Base-by-base conservation (phyloP, 352 stramenopile genomes). In the Phytophthora pseudosyringae region DNA sequence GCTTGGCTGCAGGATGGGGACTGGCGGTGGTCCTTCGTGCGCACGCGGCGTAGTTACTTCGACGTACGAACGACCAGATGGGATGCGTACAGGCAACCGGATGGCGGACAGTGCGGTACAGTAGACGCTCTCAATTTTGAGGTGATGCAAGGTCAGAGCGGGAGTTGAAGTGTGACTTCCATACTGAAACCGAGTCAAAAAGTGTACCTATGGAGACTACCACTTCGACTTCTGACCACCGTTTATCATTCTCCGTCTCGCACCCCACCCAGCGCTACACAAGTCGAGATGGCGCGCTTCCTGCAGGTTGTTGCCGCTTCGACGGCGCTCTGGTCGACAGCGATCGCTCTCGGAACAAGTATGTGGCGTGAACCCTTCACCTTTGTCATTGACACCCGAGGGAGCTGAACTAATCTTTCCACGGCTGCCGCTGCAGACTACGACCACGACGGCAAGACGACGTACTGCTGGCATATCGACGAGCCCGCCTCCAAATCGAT, bases 401-500 rank as follows among this genome's bases (percentile, higher is more conserved):
- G 21, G 5, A 1, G 13, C 36, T 2, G 5, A 32, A 29, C 32
- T 50, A 35, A 40, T 18, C n/a, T 53, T 50, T 44, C 25, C 21
- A 21, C 21, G 21, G 21, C 21, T 21, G 15, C 28, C 31, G 10
- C 13, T 41, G 49, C 29, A 86, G 78, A 76, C 55, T 83, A 85
- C 48, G 43, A 72, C 38, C 73, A 78, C 50, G 65, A 87, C 15
- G 67, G 67, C 46, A 58, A 72, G 11, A 75, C 62, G 16, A 75
- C 79, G 36, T 88, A 88, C 62, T 88, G 79, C 64, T 88, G 79
- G 79, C 33, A 75, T 40, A 88, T 88, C 51, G 57, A 69, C 25
- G 57, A 83, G 32, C 69, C 74, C 10, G 47, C 75, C 4, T 80
- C 60, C 39, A 65, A 71, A 25, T 62, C 69, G 29, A 79, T 79